These are phyloP conservation scores for Aechmea fasciata DNA, from an alignment of 176 grass and related monocot genomes.

Conservation along the genomic window DNA sequence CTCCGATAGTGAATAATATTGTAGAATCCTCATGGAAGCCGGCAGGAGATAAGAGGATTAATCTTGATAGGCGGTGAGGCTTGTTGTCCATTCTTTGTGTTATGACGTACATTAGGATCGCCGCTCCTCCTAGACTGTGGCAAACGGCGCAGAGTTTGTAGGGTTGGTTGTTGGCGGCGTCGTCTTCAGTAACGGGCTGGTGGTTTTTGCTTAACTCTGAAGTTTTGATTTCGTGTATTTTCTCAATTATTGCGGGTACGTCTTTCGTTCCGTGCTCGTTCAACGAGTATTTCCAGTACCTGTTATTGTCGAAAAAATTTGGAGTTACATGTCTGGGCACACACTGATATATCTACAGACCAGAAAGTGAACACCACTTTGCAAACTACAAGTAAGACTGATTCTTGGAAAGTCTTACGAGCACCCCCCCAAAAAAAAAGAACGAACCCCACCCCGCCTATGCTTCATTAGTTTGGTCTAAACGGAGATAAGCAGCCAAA, in stretches of 20 bases:
- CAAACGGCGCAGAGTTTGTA: constrained; percentile 80
- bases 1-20: constrained; percentile 58
- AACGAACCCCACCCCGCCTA: no score
- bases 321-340: not conserved
- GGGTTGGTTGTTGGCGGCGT: constrained; percentile 30
- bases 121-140: constrained; percentile 90
- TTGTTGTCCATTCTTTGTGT: constrained; percentile 54
- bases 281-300: constrained; percentile 97
- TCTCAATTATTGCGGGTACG: constrained; percentile 78
- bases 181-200: constrained; percentile 5
- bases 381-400: no score
- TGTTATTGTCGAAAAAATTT: constrained; percentile 18
- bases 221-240: constrained; percentile 88
- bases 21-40: constrained; percentile 89
- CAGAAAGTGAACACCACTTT: not conserved
- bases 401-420: no score
- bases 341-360: not conserved
- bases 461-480: not conserved
- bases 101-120: constrained; percentile 88
- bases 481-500: not conserved
- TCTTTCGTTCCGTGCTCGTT: constrained; percentile 94
- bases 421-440: no score
- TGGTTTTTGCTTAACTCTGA: constrained; percentile 44
- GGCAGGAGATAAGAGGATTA: constrained; percentile 84
- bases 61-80: constrained; percentile 66